These are phyloP conservation scores for Pleurotus tuber-regium DNA, from an alignment of 768 basidiomycete species.

Conservation along the genomic window DNA sequence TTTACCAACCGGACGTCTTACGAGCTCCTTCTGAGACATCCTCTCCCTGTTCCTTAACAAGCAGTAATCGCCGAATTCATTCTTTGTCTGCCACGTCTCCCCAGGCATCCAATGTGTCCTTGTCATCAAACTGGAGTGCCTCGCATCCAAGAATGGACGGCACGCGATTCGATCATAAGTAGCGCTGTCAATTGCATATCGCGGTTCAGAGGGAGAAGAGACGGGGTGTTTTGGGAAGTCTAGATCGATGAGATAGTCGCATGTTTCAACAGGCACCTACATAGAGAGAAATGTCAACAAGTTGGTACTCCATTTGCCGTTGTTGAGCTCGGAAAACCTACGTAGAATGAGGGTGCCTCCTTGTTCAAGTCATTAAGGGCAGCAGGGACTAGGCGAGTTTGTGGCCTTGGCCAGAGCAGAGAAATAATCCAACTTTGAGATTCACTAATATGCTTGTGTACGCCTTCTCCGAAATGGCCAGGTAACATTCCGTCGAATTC, in stretches of 20 bases:
- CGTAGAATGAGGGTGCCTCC: constrained; percentile 77
- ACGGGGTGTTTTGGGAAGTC: constrained; percentile 75
- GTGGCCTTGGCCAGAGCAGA: constrained; percentile 54
- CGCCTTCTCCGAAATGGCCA: constrained; percentile 64
- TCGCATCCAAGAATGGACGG: constrained; percentile 78
- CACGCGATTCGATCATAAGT: constrained; percentile 86
- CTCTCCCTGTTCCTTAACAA: constrained; percentile 63
- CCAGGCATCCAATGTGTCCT: constrained; percentile 83
- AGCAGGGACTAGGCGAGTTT: constrained; percentile 56
- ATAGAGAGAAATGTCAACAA: constrained; percentile 6
- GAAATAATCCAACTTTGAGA: constrained; percentile 17
- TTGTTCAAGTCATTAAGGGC: constrained; percentile 88
- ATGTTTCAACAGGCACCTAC: constrained; percentile 68
- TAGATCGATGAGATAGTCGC: constrained; percentile 90
- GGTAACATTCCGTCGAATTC: constrained; percentile 91
- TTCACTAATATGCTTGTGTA: constrained; percentile 23
- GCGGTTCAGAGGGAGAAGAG: constrained; percentile 64
- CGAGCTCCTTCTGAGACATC: constrained; percentile 33
- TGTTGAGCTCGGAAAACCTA: too few relatives aligned
- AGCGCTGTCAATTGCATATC: constrained; percentile 62
- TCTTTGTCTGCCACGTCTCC: constrained; percentile 59
- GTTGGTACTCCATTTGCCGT: too few relatives aligned
- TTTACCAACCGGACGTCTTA: neutral
- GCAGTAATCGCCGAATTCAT: constrained; percentile 90
- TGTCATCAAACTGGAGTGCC: constrained; percentile 67